phyloP scores from a whole-genome alignment of 257 asterid genomes.

The Eustoma russellianum region DNA sequence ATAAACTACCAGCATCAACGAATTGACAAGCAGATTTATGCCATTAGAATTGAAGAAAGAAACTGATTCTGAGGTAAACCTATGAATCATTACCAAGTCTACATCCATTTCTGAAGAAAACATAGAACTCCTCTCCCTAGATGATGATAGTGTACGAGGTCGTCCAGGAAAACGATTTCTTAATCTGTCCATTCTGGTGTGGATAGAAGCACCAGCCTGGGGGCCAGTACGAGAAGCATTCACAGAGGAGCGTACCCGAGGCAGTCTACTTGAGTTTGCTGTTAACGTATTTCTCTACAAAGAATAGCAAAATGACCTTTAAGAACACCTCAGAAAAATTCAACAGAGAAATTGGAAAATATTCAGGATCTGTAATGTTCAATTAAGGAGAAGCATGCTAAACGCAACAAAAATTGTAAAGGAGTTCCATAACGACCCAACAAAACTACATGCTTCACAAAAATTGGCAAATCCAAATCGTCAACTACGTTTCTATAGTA shows the following conservation, averaged over 20 bases:
- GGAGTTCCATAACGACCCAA: no score
- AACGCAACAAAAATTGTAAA: no score
- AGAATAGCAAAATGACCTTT: slow-evolving; percentile 6
- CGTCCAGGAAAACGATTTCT: slow-evolving; percentile 71
- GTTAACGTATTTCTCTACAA: slow-evolving; percentile 40
- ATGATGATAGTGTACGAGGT: slow-evolving; percentile 40
- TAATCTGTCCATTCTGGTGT: slow-evolving; percentile 50
- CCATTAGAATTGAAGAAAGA: no score
- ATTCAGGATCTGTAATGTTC: no score
- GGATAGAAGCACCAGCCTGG: slow-evolving; percentile 26
- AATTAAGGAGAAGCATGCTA: no score
- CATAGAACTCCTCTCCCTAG: slow-evolving; percentile 37
- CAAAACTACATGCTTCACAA: no score
- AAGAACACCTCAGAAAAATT: no score
- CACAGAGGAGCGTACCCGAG: slow-evolving; percentile 33
- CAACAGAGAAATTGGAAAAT: no score
- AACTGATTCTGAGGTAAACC: not conserved
- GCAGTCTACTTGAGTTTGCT: slow-evolving; percentile 33
- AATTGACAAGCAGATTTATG: no score
- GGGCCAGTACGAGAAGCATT: slow-evolving; percentile 36
- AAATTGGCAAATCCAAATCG: no score
- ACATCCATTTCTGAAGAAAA: slow-evolving; percentile 80
- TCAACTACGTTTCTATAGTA: no score
- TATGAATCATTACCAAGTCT: slow-evolving; percentile 46
- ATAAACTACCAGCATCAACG: no score